phyloP scores from a whole-genome alignment of 2,329 filamentous ascomycete species.

The Ophiostoma montium region DNA sequence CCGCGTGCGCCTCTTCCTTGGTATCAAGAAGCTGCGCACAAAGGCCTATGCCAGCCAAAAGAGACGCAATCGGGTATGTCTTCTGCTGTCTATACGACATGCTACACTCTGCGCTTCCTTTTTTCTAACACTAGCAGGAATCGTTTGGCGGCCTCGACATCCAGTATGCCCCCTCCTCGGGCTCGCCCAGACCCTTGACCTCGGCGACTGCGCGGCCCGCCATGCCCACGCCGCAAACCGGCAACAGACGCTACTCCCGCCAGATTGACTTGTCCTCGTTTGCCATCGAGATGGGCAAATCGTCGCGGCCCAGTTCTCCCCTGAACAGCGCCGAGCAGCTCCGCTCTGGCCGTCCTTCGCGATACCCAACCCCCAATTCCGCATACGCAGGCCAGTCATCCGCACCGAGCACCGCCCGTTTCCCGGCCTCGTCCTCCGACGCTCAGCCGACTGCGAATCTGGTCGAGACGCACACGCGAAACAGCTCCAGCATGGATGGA shows the following conservation, averaged over 20 bases:
- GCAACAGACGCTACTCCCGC: constrained; percentile 51
- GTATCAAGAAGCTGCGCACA: constrained; percentile 70
- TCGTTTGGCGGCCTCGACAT: constrained; percentile 69
- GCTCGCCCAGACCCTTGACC: constrained; percentile 48
- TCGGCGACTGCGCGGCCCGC: constrained; percentile 33
- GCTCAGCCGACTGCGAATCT: constrained; percentile 40
- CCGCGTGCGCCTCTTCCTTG: constrained; percentile 76
- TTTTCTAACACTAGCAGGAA: constrained; percentile 39
- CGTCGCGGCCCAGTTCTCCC: constrained; percentile 60
- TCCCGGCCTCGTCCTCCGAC: constrained; percentile 44
- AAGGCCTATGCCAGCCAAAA: constrained; percentile 64
- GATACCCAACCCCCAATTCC: constrained; percentile 34
- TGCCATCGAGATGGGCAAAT: constrained; percentile 34
- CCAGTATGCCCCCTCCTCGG: constrained; percentile 45
- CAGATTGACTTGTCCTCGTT: constrained; percentile 37
- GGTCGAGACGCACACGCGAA: constrained; percentile 55
- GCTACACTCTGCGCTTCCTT: background rate
- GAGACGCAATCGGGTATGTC: constrained; percentile 64
- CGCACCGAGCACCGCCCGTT: constrained; percentile 35
- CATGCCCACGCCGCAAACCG: constrained; percentile 18
- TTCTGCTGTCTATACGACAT: constrained; percentile 3
- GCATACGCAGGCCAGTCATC: constrained; percentile 16
- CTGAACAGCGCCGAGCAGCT: constrained; percentile 36
- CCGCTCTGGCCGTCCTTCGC: constrained; percentile 36
- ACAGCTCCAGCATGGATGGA: constrained; percentile 72